Evolutionary conservation across 306 rosid species (phyloP).

Genomic region (Canavalia gladiata): DNA sequence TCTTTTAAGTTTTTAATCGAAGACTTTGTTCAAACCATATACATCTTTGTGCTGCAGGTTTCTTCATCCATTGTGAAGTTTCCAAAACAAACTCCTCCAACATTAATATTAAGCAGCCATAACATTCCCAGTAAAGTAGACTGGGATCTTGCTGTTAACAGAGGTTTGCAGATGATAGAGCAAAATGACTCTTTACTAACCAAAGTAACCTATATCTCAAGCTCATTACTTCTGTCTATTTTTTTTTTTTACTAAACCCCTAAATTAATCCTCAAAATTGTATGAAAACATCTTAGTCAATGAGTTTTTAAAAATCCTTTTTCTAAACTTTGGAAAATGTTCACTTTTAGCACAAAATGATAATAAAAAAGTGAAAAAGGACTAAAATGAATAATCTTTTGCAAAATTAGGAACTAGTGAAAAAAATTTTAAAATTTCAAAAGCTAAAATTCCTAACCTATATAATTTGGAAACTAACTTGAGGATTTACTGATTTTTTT

Average conservation of each 20-base stretch:
- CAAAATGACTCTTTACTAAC: conserved; percentile 64
- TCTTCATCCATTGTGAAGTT: conserved; percentile 70
- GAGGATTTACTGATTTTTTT: background rate
- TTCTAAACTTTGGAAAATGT: too few relatives aligned
- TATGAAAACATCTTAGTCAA: too few relatives aligned
- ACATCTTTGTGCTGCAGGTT: conserved; percentile 59
- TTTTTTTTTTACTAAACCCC: background rate
- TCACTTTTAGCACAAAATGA: too few relatives aligned
- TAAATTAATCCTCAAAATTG: too few relatives aligned
- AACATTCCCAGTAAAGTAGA: conserved; percentile 67
- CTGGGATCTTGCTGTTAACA: conserved; percentile 80
- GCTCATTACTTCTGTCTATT: conserved; percentile 10
- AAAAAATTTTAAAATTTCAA: too few relatives aligned
- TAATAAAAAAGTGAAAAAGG: too few relatives aligned
- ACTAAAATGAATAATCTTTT: too few relatives aligned
- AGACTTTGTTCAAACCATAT: conserved; percentile 22
- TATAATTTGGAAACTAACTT: too few relatives aligned
- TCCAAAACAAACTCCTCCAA: conserved; percentile 64
- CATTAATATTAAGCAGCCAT: conserved; percentile 68
- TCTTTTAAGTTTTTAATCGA: background rate
- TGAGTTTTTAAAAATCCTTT: too few relatives aligned
- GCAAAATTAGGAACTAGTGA: too few relatives aligned
- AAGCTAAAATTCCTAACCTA: too few relatives aligned
- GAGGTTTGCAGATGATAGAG: conserved; percentile 78
- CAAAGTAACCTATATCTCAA: conserved; percentile 59